phyloP scores from a whole-genome alignment of 1,139 yeast species.

The Arxiozyma telluris region DNA sequence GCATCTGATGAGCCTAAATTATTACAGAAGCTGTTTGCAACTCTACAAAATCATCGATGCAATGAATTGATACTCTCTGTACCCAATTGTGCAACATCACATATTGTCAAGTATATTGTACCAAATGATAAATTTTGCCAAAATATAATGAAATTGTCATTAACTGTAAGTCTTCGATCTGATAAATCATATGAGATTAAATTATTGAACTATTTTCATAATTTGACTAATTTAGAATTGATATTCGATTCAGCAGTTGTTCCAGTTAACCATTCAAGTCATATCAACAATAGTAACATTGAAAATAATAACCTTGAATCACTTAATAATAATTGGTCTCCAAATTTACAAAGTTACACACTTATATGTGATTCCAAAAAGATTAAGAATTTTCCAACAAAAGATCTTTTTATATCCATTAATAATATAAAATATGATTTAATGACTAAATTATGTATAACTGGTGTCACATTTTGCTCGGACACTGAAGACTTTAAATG shows the following conservation, averaged over 20 bases:
- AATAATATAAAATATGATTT: constrained; percentile 5
- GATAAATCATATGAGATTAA: constrained; percentile 17
- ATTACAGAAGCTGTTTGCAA: constrained; percentile 10
- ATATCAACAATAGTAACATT: neutral
- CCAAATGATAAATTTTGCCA: constrained; percentile 6
- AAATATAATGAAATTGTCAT: constrained; percentile 14
- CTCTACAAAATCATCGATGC: constrained; percentile 8
- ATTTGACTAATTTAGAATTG: constrained; percentile 17
- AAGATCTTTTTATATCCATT: constrained; percentile 5
- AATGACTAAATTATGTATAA: constrained; percentile 15
- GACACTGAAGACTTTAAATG: constrained; percentile 16
- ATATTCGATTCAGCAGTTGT: constrained; percentile 15
- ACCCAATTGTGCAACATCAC: constrained; percentile 19
- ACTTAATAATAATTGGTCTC: constrained; percentile 5
- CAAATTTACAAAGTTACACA: constrained; percentile 14
- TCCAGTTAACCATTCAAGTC: constrained; percentile 8
- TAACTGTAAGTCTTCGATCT: constrained; percentile 15
- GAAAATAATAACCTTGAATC: neutral
- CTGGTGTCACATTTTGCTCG: constrained; percentile 19
- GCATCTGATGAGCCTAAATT: constrained; percentile 21
- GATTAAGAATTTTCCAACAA: constrained; percentile 18
- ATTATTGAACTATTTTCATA: constrained; percentile 12
- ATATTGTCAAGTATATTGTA: constrained; percentile 10
- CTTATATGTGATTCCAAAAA: constrained; percentile 20
- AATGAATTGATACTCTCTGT: constrained; percentile 13